A percentile compares a stretch with the other conserved stretches of the same genome.
Conservation (phyloP, 192 early-diverging fungal species). For the Glomus cerebriforme region DNA sequence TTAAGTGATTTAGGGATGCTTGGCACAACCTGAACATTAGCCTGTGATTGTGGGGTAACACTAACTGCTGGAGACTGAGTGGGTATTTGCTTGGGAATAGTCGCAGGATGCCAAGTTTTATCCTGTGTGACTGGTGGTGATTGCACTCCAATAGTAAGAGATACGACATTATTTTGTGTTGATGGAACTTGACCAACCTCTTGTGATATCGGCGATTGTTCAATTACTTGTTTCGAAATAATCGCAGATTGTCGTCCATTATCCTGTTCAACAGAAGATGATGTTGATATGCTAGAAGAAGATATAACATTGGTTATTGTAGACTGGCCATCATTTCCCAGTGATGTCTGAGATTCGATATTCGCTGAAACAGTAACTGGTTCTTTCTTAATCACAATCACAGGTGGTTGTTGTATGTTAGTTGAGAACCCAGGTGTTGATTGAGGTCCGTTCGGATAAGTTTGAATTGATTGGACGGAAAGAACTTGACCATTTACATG, state of each 20-base stretch:
- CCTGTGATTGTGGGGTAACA: background rate
- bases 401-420: constrained; percentile 19
- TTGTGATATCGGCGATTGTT: constrained; percentile 28
- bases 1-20: background rate
- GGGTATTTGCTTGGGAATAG: background rate
- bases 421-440: constrained; percentile 31
- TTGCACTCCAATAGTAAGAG: background rate
- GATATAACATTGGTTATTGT: constrained; percentile 21
- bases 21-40: background rate
- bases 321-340: background rate
- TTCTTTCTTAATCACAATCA: background rate
- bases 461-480: background rate
- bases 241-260: background rate
- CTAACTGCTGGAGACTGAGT: background rate
- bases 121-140: background rate
- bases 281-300: constrained; percentile 9
- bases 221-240: background rate
- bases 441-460: background rate
- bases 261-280: constrained; percentile 6
- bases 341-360: background rate
- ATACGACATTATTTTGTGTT: background rate
- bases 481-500: background rate
- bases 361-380: background rate
- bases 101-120: background rate
- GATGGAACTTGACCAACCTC: constrained; percentile 27